Evolutionary conservation across 1,139 yeast genomes (phyloP).

Genomic region (Yamadazyma diospyri): DNA sequence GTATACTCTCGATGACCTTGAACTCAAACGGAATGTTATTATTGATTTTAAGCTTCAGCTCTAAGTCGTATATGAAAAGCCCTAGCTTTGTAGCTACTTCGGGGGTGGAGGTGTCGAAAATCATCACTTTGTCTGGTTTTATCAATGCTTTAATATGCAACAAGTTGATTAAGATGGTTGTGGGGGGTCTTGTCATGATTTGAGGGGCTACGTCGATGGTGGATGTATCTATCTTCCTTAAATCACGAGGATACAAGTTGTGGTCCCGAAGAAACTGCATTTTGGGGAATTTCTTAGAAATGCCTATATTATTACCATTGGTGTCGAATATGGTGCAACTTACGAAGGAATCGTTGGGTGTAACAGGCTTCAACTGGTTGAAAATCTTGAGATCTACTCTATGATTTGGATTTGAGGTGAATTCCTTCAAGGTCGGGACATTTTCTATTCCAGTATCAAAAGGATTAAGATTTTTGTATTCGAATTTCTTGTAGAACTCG

Average conservation of each 20-base stretch:
- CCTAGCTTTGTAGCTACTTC: slow-evolving; percentile 60
- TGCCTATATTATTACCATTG: slow-evolving; percentile 68
- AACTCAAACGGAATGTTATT: slow-evolving; percentile 62
- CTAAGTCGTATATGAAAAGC: slow-evolving; percentile 81
- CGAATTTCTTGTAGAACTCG: slow-evolving; percentile 4
- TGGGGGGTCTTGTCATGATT: slow-evolving; percentile 66
- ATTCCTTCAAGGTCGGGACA: slow-evolving; percentile 14
- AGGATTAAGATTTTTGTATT: slow-evolving; percentile 9
- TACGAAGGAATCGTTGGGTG: slow-evolving; percentile 55
- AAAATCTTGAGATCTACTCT: slow-evolving; percentile 15
- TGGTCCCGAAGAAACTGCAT: slow-evolving; percentile 72
- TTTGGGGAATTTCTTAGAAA: slow-evolving; percentile 75
- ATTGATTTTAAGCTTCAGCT: slow-evolving; percentile 60
- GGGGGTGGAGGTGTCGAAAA: slow-evolving; percentile 71
- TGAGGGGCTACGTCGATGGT: slow-evolving; percentile 88
- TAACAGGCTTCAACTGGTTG: slow-evolving; percentile 48
- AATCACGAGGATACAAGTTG: slow-evolving; percentile 75
- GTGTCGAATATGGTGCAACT: slow-evolving; percentile 73
- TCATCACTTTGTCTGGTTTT: slow-evolving; percentile 73
- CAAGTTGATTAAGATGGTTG: slow-evolving; percentile 75
- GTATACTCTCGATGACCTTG: slow-evolving; percentile 83
- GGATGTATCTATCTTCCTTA: slow-evolving; percentile 85
- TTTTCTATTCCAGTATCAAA: slow-evolving; percentile 12
- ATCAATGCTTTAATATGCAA: slow-evolving; percentile 85
- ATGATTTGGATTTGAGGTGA: slow-evolving; percentile 16